Evolutionary conservation across 495 filamentous ascomycete species (phyloP), one percentile per base, ranked within the genome.

Genomic region (Beverwykella pulmonaria): DNA sequence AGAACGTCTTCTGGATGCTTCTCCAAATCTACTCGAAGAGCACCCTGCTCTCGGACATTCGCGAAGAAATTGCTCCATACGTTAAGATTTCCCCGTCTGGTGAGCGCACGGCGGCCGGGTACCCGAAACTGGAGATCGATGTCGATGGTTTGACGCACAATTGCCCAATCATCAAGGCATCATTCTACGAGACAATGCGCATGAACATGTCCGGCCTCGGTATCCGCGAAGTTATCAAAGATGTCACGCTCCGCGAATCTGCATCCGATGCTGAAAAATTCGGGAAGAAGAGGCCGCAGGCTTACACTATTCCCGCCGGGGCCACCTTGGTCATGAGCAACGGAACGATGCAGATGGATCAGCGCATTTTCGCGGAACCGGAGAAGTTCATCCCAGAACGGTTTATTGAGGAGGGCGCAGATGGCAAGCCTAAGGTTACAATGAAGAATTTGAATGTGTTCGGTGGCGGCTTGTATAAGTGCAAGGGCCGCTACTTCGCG

Each of bases 1-100:
- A 63, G 36, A 63, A 63, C 39, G 50, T 71, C 61, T 74, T 74
- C 58, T 74, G 72, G 72, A 63, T 64, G 52, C 60, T 69, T 6
- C 20, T 70, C 2, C 61, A 70, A 53, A 69, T 74, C 17, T 73
- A 68, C 59, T 68, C 67, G 1, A 44, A 57, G 2, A 23, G 55
- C 1, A 23, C 30, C 1, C 56, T 74, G 0, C 67, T 74, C 2
- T 25, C 48, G 20, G 70, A 71, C 4, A 53, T 73, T 17, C 67
- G 70, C 0, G 29, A 59, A 5, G 72, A 73, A 26, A 30, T 73
- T n/a, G 41, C 46, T 2, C 49, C 49, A n/a, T 63, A 63, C 39
- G 61, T 63, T 17, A 29, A 34, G 8, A 27, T 56, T 6, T 63
- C 61, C 9, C 50, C 50, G 20, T 19, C 50, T 25, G 61, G 50